Conservation (phyloP, 116 monocot genomes). For the Zostera marina region DNA sequence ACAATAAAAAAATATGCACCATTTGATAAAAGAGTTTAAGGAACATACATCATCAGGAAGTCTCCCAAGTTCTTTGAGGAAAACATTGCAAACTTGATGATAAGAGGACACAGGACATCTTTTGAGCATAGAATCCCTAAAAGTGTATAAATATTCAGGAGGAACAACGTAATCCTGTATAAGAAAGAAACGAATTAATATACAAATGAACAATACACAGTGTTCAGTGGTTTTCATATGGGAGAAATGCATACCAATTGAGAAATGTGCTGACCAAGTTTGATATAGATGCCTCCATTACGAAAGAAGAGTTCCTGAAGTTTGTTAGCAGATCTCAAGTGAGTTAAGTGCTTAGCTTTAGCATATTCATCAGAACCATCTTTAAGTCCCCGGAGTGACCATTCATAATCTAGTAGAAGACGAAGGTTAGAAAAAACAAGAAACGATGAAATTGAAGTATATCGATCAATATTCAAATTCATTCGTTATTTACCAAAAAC, state of each 20-base stretch:
- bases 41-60: constrained; percentile 61
- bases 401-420: constrained; percentile 47
- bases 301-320: constrained; percentile 82
- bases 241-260: constrained; percentile 38
- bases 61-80: constrained; percentile 54
- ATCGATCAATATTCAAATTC: background rate
- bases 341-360: constrained; percentile 53
- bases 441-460: background rate
- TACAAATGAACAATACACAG: too few relatives aligned
- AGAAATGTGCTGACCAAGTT: constrained; percentile 86
- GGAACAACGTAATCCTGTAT: constrained; percentile 81
- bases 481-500: constrained; percentile 30
- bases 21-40: background rate
- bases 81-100: constrained; percentile 63
- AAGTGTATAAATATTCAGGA: constrained; percentile 71
- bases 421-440: background rate
- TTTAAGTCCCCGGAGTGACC: constrained; percentile 45
- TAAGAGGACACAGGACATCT: constrained; percentile 79
- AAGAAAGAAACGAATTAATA: background rate
- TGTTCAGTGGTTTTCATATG: too few relatives aligned
- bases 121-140: constrained; percentile 81
- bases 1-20: background rate
- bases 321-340: constrained; percentile 43
- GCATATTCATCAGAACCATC: constrained; percentile 49
- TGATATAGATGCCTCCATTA: constrained; percentile 93